Evolutionary conservation across 345 rosid genomes (phyloP).

Genomic region (Pistacia integerrima): DNA sequence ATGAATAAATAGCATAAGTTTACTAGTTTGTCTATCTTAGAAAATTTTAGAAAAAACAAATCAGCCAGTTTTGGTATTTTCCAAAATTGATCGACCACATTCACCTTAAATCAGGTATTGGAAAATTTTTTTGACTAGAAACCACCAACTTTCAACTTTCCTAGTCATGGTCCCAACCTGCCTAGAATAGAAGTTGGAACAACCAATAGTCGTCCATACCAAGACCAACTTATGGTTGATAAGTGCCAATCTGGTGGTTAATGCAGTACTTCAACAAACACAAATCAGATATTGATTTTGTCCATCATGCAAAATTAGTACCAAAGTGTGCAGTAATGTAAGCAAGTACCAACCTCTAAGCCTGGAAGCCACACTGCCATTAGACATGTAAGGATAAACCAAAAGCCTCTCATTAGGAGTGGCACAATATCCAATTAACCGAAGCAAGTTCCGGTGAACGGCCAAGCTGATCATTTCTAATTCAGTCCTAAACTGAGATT

Average conservation of each 20-base stretch:
- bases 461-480: slow-evolving; percentile 97
- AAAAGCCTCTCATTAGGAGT: slow-evolving; percentile 78
- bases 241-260: slow-evolving; percentile 4
- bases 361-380: slow-evolving; percentile 94
- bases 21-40: not conserved
- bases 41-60: not conserved
- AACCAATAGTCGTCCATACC: slow-evolving; percentile 14
- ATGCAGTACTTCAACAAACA: slow-evolving; percentile 4
- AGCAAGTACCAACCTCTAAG: slow-evolving; percentile 67
- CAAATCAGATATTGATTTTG: slow-evolving; percentile 1
- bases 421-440: slow-evolving; percentile 80
- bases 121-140: not conserved
- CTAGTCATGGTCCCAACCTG: slow-evolving; percentile 13
- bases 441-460: slow-evolving; percentile 81
- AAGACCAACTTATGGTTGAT: not conserved
- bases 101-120: not conserved
- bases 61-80: not conserved
- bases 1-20: not conserved
- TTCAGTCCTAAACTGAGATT: slow-evolving; percentile 88
- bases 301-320: not conserved
- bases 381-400: slow-evolving; percentile 92
- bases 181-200: not conserved
- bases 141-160: not conserved
- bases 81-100: not conserved
- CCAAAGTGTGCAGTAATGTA: slow-evolving; percentile 5